Percentiles rank a stretch among this genome's conserved stretches.
Evolutionary conservation across 495 filamentous ascomycete species (phyloP).

Genomic region (Neurospora pannonica): DNA sequence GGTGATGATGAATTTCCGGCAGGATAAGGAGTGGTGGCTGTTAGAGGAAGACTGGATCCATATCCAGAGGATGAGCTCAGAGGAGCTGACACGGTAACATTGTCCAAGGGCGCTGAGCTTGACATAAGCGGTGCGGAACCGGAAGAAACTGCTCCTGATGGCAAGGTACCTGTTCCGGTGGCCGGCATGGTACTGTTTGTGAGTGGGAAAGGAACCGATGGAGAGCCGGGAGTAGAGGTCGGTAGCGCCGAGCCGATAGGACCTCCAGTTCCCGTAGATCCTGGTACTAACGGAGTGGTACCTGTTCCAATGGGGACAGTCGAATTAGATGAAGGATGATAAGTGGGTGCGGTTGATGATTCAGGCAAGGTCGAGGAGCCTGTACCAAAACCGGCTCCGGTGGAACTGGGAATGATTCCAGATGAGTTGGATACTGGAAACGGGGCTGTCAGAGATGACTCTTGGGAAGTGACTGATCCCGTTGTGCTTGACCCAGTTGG

Average conservation of each 20-base stretch:
- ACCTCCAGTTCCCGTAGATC: neutral
- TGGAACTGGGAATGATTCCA: neutral
- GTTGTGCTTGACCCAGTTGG: neutral
- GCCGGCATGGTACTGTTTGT: slow-evolving; percentile 4
- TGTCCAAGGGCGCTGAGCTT: neutral
- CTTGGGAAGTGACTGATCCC: neutral
- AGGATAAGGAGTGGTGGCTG: neutral
- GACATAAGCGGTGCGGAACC: neutral
- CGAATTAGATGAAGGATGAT: neutral
- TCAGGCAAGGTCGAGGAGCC: neutral
- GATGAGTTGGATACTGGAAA: neutral
- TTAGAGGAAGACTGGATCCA: neutral
- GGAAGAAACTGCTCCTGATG: neutral
- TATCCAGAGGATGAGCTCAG: neutral
- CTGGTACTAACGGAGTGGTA: neutral
- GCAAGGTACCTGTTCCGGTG: slow-evolving; percentile 4
- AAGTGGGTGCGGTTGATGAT: neutral
- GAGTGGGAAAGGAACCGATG: slow-evolving; percentile 5
- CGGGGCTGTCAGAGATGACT: neutral
- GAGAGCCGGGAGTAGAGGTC: neutral
- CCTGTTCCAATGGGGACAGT: neutral
- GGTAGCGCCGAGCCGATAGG: neutral
- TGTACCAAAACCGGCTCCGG: neutral
- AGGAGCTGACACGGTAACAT: neutral
- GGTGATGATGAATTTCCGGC: neutral